Evolutionary conservation across 2,329 filamentous ascomycete species (phyloP), one percentile per base, ranked within the genome.

Genomic region (Aspergillus floridensis): DNA sequence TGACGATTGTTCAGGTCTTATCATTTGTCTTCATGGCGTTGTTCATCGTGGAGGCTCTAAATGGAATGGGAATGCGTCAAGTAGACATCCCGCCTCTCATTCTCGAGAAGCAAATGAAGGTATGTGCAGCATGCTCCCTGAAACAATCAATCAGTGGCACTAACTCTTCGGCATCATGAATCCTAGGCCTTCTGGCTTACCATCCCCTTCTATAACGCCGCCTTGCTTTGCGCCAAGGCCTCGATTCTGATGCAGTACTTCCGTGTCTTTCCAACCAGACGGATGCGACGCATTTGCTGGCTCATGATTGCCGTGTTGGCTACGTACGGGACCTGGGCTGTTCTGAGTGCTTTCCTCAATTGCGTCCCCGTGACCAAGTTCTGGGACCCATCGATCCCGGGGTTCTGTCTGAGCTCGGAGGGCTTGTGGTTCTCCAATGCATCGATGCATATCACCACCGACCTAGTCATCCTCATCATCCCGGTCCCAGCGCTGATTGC

Each of bases 211-310:
- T 76, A 76, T 57, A 76, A 75, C 19, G 68, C 70, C 31, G 66
- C 71, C n/a, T 64, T 77, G 0, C 64, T 75, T 53, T 72, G 74
- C 59, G 79, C 78, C 46, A 81, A 81, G 69, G 73, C 75, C 24
- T 81, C 79, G 0, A 80, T 82, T 54, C 66, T 82, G n/a, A 69
- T 80, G 56, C 79, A 81, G 63, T 81, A 82, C 63, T 75, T 79
- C 22, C 78, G 78, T 41, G 74, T 82, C 51, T 80, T 82, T 65
- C 71, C 67, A 35, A 72, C 69, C 3, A 70, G 62, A 6, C 63
- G 61, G 35, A 75, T 74, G 64, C 72, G 77, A 4, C 56, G 72
- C 21, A 61, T 72, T 26, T 78, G 74, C 61, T 78, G 71, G 66
- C 49, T 67, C 11, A 72, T 81, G 64, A 70, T 81, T 24, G 58